Conservation (phyloP, 805 yeast species). For the Kodamaea kaohsiungensis region DNA sequence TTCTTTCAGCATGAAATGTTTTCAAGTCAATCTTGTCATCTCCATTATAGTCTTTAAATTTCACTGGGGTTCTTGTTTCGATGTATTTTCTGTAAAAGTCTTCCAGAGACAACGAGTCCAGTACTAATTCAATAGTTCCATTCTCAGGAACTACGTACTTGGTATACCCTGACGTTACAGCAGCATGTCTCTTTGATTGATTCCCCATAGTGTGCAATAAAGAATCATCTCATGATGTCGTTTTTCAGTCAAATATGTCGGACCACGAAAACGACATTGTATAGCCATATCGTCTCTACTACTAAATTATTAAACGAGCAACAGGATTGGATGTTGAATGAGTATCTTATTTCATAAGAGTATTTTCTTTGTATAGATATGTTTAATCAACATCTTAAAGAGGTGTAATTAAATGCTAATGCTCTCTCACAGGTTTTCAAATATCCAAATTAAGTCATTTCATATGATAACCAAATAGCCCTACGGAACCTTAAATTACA, state of each 20-base stretch:
- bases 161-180: background rate
- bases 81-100: slow-evolving; percentile 44
- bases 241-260: background rate
- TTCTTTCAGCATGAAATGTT: slow-evolving; percentile 9
- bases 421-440: too few relatives aligned
- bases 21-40: slow-evolving; percentile 3
- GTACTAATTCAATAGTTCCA: background rate
- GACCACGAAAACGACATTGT: background rate
- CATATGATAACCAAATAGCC: too few relatives aligned
- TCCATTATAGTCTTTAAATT: slow-evolving; percentile 28
- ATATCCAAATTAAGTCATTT: too few relatives aligned
- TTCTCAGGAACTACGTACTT: background rate
- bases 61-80: slow-evolving; percentile 49
- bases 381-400: too few relatives aligned
- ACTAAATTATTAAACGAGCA: too few relatives aligned
- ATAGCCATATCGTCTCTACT: background rate
- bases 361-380: too few relatives aligned
- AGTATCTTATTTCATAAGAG: too few relatives aligned
- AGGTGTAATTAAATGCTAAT: too few relatives aligned
- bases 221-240: background rate
- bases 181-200: slow-evolving; percentile 1
- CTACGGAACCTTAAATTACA: too few relatives aligned
- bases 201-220: background rate
- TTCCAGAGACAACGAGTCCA: background rate
- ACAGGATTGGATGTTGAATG: too few relatives aligned